Evolutionary conservation across 2,329 filamentous ascomycete genomes (phyloP).

Genomic region (Monosporascus sp.): DNA sequence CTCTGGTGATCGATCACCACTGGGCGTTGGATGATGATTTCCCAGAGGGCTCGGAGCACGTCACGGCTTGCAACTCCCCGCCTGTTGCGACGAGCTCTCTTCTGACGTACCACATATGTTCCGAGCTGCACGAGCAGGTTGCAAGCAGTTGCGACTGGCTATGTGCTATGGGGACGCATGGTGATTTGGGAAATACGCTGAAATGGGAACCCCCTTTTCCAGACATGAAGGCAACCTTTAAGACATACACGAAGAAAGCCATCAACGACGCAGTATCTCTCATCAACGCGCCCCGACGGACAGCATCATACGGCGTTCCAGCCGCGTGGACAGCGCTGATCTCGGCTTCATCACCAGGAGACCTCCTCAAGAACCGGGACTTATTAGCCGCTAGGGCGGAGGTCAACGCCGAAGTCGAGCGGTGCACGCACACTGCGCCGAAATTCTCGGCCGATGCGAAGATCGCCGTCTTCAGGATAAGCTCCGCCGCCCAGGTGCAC

Average conservation of each 20-base stretch:
- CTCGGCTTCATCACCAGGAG: slow-evolving; percentile 41
- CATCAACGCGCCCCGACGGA: slow-evolving; percentile 60
- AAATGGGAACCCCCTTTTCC: slow-evolving; percentile 65
- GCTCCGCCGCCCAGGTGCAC: slow-evolving; percentile 56
- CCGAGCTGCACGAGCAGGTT: slow-evolving; percentile 47
- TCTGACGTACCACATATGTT: slow-evolving; percentile 59
- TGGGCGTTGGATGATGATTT: slow-evolving; percentile 49
- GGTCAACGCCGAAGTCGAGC: slow-evolving; percentile 55
- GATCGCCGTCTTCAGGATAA: slow-evolving; percentile 59
- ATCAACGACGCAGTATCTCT: slow-evolving; percentile 59
- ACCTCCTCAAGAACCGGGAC: slow-evolving; percentile 41
- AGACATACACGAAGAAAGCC: slow-evolving; percentile 54
- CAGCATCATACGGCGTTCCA: slow-evolving; percentile 53
- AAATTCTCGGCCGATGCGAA: slow-evolving; percentile 58
- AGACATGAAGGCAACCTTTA: slow-evolving; percentile 56
- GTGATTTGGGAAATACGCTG: slow-evolving; percentile 57
- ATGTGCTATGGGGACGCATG: slow-evolving; percentile 59
- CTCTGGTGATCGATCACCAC: slow-evolving; percentile 62
- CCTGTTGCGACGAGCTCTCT: slow-evolving; percentile 61
- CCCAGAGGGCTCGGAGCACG: slow-evolving; percentile 46
- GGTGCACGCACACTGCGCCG: slow-evolving; percentile 56
- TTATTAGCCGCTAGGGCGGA: slow-evolving; percentile 51
- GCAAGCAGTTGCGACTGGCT: slow-evolving; percentile 50
- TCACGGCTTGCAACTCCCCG: slow-evolving; percentile 58
- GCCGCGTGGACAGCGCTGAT: slow-evolving; percentile 56